Percentiles rank a stretch among this genome's conserved stretches.
Conservation (phyloP, 306 rosid genomes). For the Prunus fruticosa region DNA sequence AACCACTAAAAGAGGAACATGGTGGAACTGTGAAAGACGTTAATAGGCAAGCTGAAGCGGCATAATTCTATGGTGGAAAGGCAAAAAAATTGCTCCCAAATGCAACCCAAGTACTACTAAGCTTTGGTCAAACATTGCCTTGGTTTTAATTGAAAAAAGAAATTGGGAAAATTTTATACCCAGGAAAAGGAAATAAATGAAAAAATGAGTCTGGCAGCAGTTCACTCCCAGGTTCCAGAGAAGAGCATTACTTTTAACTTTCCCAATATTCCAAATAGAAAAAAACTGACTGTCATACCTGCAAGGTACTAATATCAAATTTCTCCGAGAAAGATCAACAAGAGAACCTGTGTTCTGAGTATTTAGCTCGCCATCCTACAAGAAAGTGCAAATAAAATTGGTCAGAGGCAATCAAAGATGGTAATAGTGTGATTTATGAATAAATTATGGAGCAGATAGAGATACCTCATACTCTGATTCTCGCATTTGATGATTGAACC, state of each 20-base stretch:
- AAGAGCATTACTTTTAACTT: slow-evolving; percentile 2
- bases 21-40: neutral
- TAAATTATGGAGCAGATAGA: slow-evolving; percentile 11
- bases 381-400: slow-evolving; percentile 25
- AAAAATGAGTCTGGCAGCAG: no score
- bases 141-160: slow-evolving; percentile 1
- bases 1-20: slow-evolving; percentile 1
- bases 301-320: slow-evolving; percentile 62
- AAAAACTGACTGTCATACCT: slow-evolving; percentile 43
- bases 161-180: neutral
- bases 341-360: slow-evolving; percentile 46
- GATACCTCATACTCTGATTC: slow-evolving; percentile 59
- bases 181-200: neutral
- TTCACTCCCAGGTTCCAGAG: no score
- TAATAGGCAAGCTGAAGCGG: neutral
- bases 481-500: slow-evolving; percentile 40
- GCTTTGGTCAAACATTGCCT: neutral
- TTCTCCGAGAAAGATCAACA: slow-evolving; percentile 48
- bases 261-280: neutral
- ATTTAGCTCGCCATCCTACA: slow-evolving; percentile 58
- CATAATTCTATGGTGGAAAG: neutral
- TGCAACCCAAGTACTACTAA: neutral
- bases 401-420: slow-evolving; percentile 17
- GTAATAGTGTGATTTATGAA: neutral
- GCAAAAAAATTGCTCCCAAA: neutral